phyloP scores from a whole-genome alignment of 768 basidiomycete species.

The Mycena vulgaris region DNA sequence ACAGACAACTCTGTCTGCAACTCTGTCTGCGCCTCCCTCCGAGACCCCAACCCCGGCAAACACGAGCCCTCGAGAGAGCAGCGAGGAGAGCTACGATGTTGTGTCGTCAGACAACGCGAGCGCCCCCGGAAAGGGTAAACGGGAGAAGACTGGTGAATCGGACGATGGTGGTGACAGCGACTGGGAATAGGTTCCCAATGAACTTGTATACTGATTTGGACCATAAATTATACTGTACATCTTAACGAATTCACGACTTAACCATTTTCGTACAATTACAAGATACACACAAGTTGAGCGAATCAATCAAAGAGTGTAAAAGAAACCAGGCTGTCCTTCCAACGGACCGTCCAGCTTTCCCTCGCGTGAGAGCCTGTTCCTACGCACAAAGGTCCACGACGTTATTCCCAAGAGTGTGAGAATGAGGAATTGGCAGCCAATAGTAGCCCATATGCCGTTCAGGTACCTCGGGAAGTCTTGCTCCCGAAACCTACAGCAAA shows the following conservation, averaged over 20 bases:
- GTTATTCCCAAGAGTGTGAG: conserved; percentile 44
- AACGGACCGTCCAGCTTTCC: conserved; percentile 46
- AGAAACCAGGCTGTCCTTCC: conserved; percentile 58
- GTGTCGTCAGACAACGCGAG: conserved; percentile 71
- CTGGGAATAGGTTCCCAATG: conserved; percentile 67
- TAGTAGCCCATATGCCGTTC: conserved; percentile 53
- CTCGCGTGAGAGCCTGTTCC: conserved; percentile 51
- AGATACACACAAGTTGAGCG: too few relatives aligned
- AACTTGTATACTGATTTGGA: conserved; percentile 16
- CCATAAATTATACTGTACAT: conserved; percentile 20
- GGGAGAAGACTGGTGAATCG: conserved; percentile 49
- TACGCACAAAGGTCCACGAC: conserved; percentile 46
- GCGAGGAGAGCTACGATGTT: conserved; percentile 79
- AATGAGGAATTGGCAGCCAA: conserved; percentile 47
- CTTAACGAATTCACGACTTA: not conserved
- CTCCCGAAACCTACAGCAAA: conserved; percentile 44
- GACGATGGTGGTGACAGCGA: conserved; percentile 71
- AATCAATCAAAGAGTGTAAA: conserved; percentile 54
- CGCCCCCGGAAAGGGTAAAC: conserved; percentile 55
- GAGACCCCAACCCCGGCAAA: conserved; percentile 52
- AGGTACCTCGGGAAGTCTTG: conserved; percentile 52
- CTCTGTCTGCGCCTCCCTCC: conserved; percentile 51
- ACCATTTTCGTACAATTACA: too few relatives aligned
- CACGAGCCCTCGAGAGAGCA: conserved; percentile 68
- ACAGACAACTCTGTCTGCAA: conserved; percentile 38